Evolutionary conservation across 345 rosid genomes (phyloP).

Genomic region (Populus simonii): DNA sequence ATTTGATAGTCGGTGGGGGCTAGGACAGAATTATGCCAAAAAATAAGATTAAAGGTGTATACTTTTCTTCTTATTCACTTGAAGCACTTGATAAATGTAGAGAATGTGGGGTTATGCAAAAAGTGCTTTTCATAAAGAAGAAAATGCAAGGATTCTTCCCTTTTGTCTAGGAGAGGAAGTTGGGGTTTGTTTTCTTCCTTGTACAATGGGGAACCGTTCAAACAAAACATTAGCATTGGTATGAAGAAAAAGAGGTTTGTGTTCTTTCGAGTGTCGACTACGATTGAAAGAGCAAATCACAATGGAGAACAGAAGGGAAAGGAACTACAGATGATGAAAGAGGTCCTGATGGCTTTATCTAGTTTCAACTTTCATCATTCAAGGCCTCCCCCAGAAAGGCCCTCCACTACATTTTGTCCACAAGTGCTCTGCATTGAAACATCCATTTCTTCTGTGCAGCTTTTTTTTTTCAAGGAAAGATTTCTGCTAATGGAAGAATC

Average conservation of each 20-base stretch:
- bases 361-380: slow-evolving; percentile 26
- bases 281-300: background rate
- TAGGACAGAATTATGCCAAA: background rate
- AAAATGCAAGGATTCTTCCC: background rate
- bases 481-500: background rate
- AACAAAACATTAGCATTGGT: background rate
- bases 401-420: slow-evolving; percentile 22
- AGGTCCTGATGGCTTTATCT: background rate
- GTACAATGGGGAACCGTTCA: background rate
- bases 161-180: slow-evolving; percentile 7
- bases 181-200: slow-evolving; percentile 15
- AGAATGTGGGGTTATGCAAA: background rate
- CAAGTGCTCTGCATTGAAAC: slow-evolving; percentile 12
- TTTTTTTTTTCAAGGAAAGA: background rate
- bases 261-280: background rate
- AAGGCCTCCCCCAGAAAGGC: background rate
- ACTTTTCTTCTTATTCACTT: background rate
- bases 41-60: background rate
- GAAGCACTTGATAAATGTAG: background rate
- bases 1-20: background rate
- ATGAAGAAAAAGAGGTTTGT: background rate
- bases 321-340: background rate
- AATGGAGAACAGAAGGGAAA: background rate
- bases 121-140: slow-evolving; percentile 1
- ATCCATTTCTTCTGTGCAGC: slow-evolving; percentile 4